phyloP scores from a whole-genome alignment of 2,329 filamentous ascomycete genomes.

The Pochonia chlamydosporia region DNA sequence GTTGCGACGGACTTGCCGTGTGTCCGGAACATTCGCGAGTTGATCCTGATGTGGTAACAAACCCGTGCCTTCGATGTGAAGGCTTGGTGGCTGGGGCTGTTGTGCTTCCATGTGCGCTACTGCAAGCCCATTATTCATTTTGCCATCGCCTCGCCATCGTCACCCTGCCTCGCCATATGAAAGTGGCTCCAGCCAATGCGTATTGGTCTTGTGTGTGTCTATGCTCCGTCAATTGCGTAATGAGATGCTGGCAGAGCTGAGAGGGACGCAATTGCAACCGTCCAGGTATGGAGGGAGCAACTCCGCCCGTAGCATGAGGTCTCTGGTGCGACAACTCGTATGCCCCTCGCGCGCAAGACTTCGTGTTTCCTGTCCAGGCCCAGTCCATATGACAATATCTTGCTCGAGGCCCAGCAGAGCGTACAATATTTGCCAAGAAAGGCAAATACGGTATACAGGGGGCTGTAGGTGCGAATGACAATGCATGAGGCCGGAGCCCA shows the following conservation, averaged over 20 bases:
- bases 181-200: not conserved
- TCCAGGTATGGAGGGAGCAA: not conserved
- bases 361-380: not conserved
- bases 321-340: not conserved
- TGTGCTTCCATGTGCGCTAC: not conserved
- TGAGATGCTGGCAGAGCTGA: not conserved
- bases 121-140: not conserved
- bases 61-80: not conserved
- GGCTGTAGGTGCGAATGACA: not conserved
- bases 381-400: not conserved
- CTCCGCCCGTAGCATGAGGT: not conserved
- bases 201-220: not conserved
- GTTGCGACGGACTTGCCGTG: not conserved
- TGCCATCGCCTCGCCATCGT: not conserved
- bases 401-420: not conserved
- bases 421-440: not conserved
- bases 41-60: conserved; percentile 1
- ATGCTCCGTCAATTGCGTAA: conserved; percentile 1
- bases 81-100: not conserved
- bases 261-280: not conserved
- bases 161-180: not conserved
- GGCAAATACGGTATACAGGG: not conserved
- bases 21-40: not conserved
- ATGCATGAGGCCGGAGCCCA: not conserved
- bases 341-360: not conserved